phyloP scores from a whole-genome alignment of 1,284 basidiomycete species.

The Bjerkandera adusta region DNA sequence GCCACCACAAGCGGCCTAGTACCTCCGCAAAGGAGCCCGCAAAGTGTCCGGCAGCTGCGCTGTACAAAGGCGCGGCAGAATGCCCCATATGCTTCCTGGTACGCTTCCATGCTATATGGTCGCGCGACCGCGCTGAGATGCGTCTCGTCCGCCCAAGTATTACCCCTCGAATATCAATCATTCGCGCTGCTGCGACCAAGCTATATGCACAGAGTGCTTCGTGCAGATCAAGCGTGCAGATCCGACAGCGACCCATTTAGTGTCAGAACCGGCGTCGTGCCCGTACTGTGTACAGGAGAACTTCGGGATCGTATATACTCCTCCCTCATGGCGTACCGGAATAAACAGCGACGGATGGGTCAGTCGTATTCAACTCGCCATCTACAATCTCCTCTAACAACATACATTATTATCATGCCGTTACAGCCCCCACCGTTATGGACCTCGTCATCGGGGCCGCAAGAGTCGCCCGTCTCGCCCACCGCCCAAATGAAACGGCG shows the following conservation, averaged over 20 bases:
- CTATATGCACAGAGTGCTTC: conserved; percentile 99
- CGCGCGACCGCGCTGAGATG: conserved; percentile 12
- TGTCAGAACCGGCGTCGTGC: conserved; percentile 92
- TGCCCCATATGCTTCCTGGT: conserved; percentile 99
- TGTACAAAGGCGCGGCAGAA: conserved; percentile 87
- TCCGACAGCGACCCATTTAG: conserved; percentile 88
- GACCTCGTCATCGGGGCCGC: conserved; percentile 44
- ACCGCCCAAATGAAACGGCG: conserved; percentile 63
- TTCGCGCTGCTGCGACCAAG: conserved; percentile 96
- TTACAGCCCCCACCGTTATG: conserved; percentile 38
- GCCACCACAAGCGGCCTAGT: conserved; percentile 49
- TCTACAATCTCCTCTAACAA: conserved; percentile 4
- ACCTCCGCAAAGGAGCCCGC: conserved; percentile 48
- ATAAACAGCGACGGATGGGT: conserved; percentile 70
- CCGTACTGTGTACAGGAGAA: conserved; percentile 97
- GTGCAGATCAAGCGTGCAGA: conserved; percentile 98
- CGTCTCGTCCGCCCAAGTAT: conserved; percentile 52
- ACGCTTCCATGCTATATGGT: conserved; percentile 36
- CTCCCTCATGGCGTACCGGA: conserved; percentile 78
- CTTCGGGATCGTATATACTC: conserved; percentile 91
- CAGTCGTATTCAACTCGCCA: conserved; percentile 26
- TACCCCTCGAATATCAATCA: conserved; percentile 96
- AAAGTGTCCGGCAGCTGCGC: conserved; percentile 66
- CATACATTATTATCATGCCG: not conserved
- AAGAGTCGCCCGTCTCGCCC: conserved; percentile 29